Conservation (phyloP, 2,329 filamentous ascomycete species). For the Stagonosporopsis chrysanthemi region DNA sequence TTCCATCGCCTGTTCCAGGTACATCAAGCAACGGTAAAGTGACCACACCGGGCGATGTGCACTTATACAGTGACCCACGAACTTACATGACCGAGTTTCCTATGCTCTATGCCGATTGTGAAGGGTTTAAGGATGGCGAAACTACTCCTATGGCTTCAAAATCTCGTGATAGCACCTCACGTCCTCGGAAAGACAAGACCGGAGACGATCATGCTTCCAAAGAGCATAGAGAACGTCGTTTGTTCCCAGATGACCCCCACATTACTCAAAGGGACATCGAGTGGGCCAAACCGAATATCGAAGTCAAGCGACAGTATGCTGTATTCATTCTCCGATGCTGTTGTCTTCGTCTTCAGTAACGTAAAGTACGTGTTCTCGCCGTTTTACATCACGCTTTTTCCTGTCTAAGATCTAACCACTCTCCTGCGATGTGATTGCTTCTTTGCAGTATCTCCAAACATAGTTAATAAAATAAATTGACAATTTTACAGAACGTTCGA, state of each 20-base stretch:
- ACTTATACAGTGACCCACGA: neutral
- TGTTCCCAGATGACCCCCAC: no score
- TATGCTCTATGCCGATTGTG: conserved; percentile 61
- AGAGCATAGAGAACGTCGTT: neutral
- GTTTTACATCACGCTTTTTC: no score
- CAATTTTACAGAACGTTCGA: neutral
- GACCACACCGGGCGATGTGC: neutral
- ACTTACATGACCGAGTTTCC: conserved; percentile 42
- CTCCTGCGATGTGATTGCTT: no score
- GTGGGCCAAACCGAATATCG: neutral
- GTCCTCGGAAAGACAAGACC: neutral
- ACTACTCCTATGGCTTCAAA: conserved; percentile 41
- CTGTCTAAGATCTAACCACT: no score
- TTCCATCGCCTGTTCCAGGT: neutral
- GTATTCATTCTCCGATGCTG: conserved; percentile 1
- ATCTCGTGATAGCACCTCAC: neutral
- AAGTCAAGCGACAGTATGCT: no score
- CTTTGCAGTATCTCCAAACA: no score
- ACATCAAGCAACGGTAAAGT: neutral
- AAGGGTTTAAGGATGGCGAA: conserved; percentile 61
- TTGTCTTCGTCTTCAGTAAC: neutral
- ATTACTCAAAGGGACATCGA: neutral
- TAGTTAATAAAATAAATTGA: no score
- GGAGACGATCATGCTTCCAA: neutral
- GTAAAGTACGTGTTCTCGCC: neutral